These are phyloP conservation scores for Paracoccidioides brasiliensis DNA, from an alignment of 2,329 filamentous ascomycete genomes.

Conservation along the genomic window DNA sequence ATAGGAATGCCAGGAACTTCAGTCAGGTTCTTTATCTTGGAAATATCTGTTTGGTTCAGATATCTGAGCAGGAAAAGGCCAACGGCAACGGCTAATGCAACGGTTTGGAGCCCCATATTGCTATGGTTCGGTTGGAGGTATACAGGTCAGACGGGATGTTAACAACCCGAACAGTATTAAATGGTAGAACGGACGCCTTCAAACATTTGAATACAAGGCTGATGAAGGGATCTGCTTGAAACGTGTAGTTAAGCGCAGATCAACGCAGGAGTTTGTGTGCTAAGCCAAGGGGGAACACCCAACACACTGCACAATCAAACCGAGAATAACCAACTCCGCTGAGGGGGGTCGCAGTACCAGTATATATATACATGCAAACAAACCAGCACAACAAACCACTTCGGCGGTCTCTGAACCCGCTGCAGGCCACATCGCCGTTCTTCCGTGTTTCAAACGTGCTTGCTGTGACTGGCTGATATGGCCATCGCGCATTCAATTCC, in stretches of 20 bases:
- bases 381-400: too few relatives aligned
- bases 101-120: slow-evolving; percentile 9
- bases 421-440: too few relatives aligned
- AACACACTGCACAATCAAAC: too few relatives aligned
- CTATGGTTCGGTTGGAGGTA: not conserved
- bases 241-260: too few relatives aligned
- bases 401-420: too few relatives aligned
- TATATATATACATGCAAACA: not conserved
- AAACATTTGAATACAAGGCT: not conserved
- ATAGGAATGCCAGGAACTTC: slow-evolving; percentile 50
- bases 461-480: not conserved
- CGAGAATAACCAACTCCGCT: not conserved
- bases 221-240: too few relatives aligned
- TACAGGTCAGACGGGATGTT: not conserved
- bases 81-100: slow-evolving; percentile 22
- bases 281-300: not conserved
- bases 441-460: too few relatives aligned
- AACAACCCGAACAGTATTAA: not conserved
- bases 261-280: too few relatives aligned
- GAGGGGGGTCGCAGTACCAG: not conserved
- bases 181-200: not conserved
- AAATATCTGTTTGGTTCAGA: slow-evolving; percentile 40
- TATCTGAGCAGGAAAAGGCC: slow-evolving; percentile 31
- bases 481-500: not conserved
- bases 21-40: slow-evolving; percentile 49